phyloP scores from a whole-genome alignment of 441 rosid genomes.

The Mallotus japonicus region DNA sequence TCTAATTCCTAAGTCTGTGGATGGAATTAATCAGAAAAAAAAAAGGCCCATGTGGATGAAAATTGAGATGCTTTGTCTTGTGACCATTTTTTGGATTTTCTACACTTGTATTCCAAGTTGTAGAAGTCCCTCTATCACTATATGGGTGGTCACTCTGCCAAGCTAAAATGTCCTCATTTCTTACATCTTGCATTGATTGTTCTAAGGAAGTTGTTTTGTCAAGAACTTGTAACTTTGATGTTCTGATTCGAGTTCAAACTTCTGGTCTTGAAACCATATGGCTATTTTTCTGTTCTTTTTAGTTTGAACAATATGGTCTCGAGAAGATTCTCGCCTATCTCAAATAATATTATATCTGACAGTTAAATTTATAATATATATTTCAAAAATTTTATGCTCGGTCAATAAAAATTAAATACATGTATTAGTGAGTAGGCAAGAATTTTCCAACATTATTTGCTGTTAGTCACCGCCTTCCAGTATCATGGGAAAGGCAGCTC shows the following conservation, averaged over 20 bases:
- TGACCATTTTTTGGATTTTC: conserved; percentile 27
- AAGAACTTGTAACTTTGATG: too few species aligned
- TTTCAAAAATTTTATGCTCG: too few species aligned
- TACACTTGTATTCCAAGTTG: conserved; percentile 3
- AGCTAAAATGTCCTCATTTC: conserved; percentile 6
- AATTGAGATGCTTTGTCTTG: conserved; percentile 24
- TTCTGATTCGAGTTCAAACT: not conserved
- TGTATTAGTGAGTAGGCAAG: too few species aligned
- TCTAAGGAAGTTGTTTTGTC: not conserved
- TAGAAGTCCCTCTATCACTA: conserved; percentile 3
- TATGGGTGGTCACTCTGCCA: conserved; percentile 14
- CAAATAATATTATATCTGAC: too few species aligned
- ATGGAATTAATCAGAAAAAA: conserved; percentile 20
- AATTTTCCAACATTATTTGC: too few species aligned
- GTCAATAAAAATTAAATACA: too few species aligned
- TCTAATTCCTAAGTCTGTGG: conserved; percentile 22
- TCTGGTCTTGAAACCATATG: not conserved
- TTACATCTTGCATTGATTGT: not conserved
- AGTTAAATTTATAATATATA: too few species aligned
- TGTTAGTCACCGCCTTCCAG: not conserved
- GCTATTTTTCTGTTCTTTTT: not conserved
- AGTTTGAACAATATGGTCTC: too few species aligned
- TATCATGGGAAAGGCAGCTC: not conserved
- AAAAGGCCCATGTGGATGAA: conserved; percentile 17
- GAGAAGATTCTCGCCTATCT: too few species aligned